These are phyloP conservation scores for Paramecium biaurelia DNA, from an alignment of 73 alveolate genomes.

Conservation along the genomic window DNA sequence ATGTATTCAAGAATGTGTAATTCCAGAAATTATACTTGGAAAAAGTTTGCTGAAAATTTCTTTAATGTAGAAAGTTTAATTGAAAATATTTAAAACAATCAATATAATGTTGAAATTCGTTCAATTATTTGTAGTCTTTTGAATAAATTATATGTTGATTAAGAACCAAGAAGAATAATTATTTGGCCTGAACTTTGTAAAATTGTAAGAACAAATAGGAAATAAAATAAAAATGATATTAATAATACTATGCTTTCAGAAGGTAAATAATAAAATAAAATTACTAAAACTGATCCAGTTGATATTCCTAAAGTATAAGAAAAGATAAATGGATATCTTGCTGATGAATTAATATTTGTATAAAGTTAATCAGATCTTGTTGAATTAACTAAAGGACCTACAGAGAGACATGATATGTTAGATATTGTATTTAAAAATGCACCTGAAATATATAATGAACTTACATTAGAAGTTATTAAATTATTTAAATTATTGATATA, in stretches of 20 bases:
- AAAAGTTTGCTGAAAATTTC: slow-evolving; percentile 59
- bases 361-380: background rate
- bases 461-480: slow-evolving; percentile 46
- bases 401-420: background rate
- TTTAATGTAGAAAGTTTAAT: slow-evolving; percentile 52
- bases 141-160: slow-evolving; percentile 56
- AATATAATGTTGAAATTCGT: slow-evolving; percentile 45
- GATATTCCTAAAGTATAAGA: slow-evolving; percentile 52
- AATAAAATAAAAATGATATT: background rate
- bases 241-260: slow-evolving; percentile 41
- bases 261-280: background rate
- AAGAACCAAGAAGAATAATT: slow-evolving; percentile 60
- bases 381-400: slow-evolving; percentile 10
- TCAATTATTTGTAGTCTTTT: slow-evolving; percentile 51
- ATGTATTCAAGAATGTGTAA: slow-evolving; percentile 60
- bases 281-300: slow-evolving; percentile 43
- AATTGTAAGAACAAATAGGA: background rate
- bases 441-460: slow-evolving; percentile 34
- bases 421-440: background rate
- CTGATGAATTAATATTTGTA: background rate
- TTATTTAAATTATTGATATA: slow-evolving; percentile 7
- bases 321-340: slow-evolving; percentile 29
- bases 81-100: slow-evolving; percentile 46
- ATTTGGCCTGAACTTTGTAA: slow-evolving; percentile 64
- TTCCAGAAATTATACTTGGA: slow-evolving; percentile 63